Evolutionary conservation across 257 asterid species (phyloP).

Genomic region (Solanum tarijense): DNA sequence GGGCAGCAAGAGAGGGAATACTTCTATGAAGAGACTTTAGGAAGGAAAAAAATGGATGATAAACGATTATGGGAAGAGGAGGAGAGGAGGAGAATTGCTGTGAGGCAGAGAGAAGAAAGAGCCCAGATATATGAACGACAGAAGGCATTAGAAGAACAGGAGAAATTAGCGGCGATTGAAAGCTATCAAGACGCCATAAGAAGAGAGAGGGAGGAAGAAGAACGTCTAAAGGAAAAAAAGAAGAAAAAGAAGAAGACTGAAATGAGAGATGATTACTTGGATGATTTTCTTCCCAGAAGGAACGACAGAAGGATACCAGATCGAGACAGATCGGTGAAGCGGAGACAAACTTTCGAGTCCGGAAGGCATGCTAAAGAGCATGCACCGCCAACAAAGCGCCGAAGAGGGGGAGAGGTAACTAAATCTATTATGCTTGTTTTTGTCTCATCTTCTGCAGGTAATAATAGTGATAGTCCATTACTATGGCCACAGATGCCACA

Average conservation of each 20-base stretch:
- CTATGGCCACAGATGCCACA: not conserved
- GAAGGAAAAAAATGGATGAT: constrained; percentile 54
- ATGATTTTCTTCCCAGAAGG: constrained; percentile 59
- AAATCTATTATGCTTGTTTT: not conserved
- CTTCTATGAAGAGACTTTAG: constrained; percentile 41
- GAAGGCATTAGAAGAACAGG: constrained; percentile 47
- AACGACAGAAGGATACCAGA: constrained; percentile 65
- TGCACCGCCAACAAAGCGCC: constrained; percentile 67
- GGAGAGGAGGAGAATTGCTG: constrained; percentile 49
- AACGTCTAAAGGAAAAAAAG: constrained; percentile 51
- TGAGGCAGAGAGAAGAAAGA: constrained; percentile 50
- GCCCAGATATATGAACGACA: constrained; percentile 34
- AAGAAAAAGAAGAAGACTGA: constrained; percentile 70
- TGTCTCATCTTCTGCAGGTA: not conserved
- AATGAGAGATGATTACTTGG: constrained; percentile 52
- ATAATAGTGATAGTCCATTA: not conserved
- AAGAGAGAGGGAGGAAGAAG: constrained; percentile 93
- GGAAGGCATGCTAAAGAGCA: constrained; percentile 37
- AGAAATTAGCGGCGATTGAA: constrained; percentile 53
- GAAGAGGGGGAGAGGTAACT: constrained; percentile 90
- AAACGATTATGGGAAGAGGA: constrained; percentile 47
- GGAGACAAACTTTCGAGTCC: constrained; percentile 44
- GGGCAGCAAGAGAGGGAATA: constrained; percentile 41
- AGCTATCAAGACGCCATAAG: constrained; percentile 65
- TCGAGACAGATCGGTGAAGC: constrained; percentile 48